phyloP scores from a whole-genome alignment of 139 green algal species.

The Chlorella sp. region DNA sequence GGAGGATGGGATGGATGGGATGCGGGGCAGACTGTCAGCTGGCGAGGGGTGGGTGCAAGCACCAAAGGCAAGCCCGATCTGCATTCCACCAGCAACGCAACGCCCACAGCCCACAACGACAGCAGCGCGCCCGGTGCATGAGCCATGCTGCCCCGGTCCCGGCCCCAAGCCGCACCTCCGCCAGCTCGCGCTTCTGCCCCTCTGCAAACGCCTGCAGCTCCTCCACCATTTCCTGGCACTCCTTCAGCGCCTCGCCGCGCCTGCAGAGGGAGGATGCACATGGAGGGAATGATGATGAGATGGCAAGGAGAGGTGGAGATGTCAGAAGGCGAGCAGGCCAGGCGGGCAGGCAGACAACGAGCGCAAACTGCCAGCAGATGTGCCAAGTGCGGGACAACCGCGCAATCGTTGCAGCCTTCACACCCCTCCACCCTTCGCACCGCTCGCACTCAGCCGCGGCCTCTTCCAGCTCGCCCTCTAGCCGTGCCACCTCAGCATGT shows the following conservation, averaged over 20 bases:
- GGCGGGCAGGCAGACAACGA: not conserved
- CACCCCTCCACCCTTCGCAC: not conserved
- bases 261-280: not conserved
- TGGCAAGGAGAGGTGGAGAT: not conserved
- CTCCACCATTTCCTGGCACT: conserved; percentile 40
- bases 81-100: no score
- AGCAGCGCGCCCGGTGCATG: no score
- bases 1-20: no score
- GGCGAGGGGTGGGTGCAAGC: no score
- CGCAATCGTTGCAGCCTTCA: no score
- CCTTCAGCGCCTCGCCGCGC: conserved; percentile 9
- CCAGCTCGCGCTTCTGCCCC: conserved; percentile 18
- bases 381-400: no score
- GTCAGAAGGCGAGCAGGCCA: not conserved
- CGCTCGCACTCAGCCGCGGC: conserved; percentile 14
- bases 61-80: no score
- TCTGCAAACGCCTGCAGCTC: conserved; percentile 38
- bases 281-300: not conserved
- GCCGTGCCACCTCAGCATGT: not conserved
- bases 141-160: no score
- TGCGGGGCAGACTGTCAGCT: no score
- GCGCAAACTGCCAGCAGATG: not conserved
- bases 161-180: not conserved
- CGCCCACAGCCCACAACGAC: no score
- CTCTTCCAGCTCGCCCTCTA: conserved; percentile 8